Conservation (phyloP, 441 rosid genomes). For the Cnidoscolus chayamansa region DNA sequence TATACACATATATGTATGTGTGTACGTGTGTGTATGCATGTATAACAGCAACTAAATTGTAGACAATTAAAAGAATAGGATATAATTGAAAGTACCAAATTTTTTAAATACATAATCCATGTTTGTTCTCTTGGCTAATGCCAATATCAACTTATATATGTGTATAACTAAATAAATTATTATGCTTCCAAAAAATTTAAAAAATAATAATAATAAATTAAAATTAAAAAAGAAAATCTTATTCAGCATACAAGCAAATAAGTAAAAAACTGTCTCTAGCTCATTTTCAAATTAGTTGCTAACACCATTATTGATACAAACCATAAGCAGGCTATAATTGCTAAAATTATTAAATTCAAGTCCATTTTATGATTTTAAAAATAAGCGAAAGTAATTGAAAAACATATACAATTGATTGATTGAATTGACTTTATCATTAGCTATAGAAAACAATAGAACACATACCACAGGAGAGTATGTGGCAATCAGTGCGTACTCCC, state of each 20-base stretch:
- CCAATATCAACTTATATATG: background rate
- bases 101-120: no score
- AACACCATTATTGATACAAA: background rate
- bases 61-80: no score
- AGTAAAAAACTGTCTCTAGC: background rate
- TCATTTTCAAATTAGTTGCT: background rate
- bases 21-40: no score
- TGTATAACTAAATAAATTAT: background rate
- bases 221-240: background rate
- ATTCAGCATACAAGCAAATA: background rate
- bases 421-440: background rate
- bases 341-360: background rate
- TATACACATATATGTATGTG: no score
- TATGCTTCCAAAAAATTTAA: no score
- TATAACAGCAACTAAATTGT: no score
- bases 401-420: background rate
- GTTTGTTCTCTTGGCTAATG: no score
- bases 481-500: constrained; percentile 56
- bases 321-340: background rate
- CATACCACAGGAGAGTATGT: constrained; percentile 82
- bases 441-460: constrained; percentile 22
- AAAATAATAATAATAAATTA: no score
- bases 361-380: background rate
- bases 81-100: no score
- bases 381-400: background rate